These are phyloP conservation scores for Metschnikowia amazonensis DNA, from an alignment of 805 yeast genomes.

Conservation along the genomic window DNA sequence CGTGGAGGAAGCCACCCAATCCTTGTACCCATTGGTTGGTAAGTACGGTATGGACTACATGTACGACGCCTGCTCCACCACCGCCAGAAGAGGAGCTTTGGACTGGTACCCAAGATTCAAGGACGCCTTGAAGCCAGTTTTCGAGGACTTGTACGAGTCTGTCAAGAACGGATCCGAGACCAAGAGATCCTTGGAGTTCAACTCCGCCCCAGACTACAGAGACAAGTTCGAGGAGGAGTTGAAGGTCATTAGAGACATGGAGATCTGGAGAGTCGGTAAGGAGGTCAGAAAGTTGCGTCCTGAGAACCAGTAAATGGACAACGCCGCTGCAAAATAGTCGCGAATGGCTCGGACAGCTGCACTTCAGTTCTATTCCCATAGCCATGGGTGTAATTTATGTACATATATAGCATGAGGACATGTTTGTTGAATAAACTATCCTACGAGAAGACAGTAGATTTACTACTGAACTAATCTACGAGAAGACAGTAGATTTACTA, in stretches of 20 bases:
- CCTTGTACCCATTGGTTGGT: slow-evolving; percentile 97
- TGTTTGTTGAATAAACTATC: slow-evolving; percentile 46
- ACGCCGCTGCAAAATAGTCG: slow-evolving; percentile 26
- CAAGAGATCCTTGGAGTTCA: slow-evolving; percentile 95
- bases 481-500: too few species aligned
- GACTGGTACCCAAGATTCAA: slow-evolving; percentile 99
- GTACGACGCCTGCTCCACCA: slow-evolving; percentile 99
- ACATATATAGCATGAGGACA: slow-evolving; percentile 30
- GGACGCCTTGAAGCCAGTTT: slow-evolving; percentile 97
- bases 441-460: too few species aligned
- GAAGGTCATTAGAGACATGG: slow-evolving; percentile 90
- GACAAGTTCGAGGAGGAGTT: slow-evolving; percentile 92
- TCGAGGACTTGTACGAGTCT: slow-evolving; percentile 91
- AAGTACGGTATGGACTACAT: slow-evolving; percentile 99
- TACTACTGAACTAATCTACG: too few species aligned
- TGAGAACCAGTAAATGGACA: slow-evolving; percentile 75
- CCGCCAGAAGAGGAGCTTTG: slow-evolving; percentile 99
- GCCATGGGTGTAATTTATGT: slow-evolving; percentile 11
- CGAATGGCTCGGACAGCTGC: slow-evolving; percentile 36
- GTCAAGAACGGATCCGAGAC: slow-evolving; percentile 97
- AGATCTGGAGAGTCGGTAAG: slow-evolving; percentile 99
- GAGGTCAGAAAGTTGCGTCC: slow-evolving; percentile 99
- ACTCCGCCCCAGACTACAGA: slow-evolving; percentile 98
- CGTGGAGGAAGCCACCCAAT: slow-evolving; percentile 99
- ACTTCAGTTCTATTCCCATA: slow-evolving; percentile 14